These are phyloP conservation scores for Fusarium beomiforme DNA, from an alignment of 2,329 filamentous ascomycete genomes.

Conservation along the genomic window DNA sequence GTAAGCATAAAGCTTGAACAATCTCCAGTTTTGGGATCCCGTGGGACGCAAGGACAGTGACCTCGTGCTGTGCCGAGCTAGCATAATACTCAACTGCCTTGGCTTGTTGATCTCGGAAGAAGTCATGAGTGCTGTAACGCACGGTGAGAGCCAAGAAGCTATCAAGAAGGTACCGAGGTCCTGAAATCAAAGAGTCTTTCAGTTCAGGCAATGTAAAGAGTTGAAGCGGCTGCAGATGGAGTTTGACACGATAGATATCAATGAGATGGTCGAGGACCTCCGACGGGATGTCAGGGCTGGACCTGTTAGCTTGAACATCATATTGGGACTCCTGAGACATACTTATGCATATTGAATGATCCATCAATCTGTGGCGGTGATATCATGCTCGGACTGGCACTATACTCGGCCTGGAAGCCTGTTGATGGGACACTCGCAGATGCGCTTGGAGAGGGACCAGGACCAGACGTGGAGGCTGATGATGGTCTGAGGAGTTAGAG, in stretches of 20 bases:
- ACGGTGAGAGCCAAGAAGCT: conserved; percentile 11
- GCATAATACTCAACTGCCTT: background rate
- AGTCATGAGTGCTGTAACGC: background rate
- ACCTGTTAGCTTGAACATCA: accelerated
- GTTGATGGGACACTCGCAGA: background rate
- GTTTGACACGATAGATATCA: background rate
- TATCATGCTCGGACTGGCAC: background rate
- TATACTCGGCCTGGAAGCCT: background rate
- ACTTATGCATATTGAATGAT: background rate
- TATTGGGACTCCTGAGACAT: accelerated
- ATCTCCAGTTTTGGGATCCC: background rate
- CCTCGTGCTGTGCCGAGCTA: background rate
- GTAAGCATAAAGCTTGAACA: background rate
- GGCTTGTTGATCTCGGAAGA: background rate
- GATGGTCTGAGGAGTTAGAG: background rate
- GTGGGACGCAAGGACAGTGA: background rate
- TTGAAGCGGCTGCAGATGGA: conserved; percentile 11
- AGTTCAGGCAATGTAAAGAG: background rate
- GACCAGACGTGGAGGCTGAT: background rate
- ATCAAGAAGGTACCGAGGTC: background rate
- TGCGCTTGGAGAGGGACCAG: background rate
- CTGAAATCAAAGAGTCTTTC: accelerated
- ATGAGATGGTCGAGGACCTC: background rate
- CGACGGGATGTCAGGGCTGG: background rate
- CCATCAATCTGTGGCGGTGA: background rate